Evolutionary conservation across 1,139 yeast species (phyloP).

Genomic region (Candida sojae): DNA sequence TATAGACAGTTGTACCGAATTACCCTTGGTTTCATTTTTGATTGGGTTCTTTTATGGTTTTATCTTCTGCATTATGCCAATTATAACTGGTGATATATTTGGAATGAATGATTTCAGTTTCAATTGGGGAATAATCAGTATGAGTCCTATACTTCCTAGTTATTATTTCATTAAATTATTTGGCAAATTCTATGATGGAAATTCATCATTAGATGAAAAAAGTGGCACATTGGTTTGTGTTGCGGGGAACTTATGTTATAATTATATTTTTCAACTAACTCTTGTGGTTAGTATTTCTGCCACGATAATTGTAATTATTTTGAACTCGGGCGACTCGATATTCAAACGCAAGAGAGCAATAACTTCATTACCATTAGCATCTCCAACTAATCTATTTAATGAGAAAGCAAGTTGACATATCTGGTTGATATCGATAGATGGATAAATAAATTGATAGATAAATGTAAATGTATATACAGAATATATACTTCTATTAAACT

Average conservation of each 20-base stretch:
- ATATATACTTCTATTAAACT: too few species aligned
- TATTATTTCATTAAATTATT: conserved; percentile 51
- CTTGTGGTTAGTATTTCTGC: conserved; percentile 28
- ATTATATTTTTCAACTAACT: conserved; percentile 40
- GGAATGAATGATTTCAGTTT: conserved; percentile 56
- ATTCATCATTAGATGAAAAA: conserved; percentile 21
- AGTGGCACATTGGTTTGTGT: conserved; percentile 27
- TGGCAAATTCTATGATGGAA: conserved; percentile 53
- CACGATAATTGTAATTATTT: conserved; percentile 22
- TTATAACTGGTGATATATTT: conserved; percentile 58
- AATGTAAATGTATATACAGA: too few species aligned
- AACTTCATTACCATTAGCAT: conserved; percentile 10
- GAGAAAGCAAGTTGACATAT: conserved; percentile 6
- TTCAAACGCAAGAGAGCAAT: conserved; percentile 3
- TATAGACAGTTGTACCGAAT: conserved; percentile 25
- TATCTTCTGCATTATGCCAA: conserved; percentile 57
- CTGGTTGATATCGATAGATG: too few species aligned
- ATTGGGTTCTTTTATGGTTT: conserved; percentile 62
- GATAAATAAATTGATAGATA: too few species aligned
- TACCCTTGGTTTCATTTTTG: conserved; percentile 42
- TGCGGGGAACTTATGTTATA: conserved; percentile 46
- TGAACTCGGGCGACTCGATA: conserved; percentile 23
- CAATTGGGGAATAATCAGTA: conserved; percentile 58
- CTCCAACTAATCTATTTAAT: conserved; percentile 3
- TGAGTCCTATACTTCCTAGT: conserved; percentile 57